Conservation (phyloP, 139 green algal species). For the Diplosphaera chodatii region DNA sequence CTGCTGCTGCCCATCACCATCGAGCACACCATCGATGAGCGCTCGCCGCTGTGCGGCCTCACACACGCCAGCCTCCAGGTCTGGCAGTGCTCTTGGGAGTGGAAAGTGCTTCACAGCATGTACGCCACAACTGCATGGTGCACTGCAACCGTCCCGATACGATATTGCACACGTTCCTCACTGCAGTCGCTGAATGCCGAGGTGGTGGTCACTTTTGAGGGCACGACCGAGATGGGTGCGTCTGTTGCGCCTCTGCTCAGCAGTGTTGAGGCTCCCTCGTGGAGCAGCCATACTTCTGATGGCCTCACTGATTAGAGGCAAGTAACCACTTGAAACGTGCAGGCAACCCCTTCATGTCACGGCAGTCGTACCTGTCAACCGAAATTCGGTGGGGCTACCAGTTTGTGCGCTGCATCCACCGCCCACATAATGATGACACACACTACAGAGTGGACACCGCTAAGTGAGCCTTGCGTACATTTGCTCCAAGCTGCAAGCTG, state of each 20-base stretch:
- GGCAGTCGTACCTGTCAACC: slow-evolving; percentile 59
- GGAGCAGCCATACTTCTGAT: too few relatives aligned
- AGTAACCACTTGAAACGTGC: too few relatives aligned
- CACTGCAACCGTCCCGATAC: too few relatives aligned
- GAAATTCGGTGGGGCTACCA: slow-evolving; percentile 73
- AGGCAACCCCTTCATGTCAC: slow-evolving; percentile 65
- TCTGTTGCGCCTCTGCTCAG: too few relatives aligned
- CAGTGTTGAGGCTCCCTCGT: too few relatives aligned
- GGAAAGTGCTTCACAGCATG: too few relatives aligned
- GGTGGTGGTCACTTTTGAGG: slow-evolving; percentile 73
- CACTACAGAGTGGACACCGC: slow-evolving; percentile 16
- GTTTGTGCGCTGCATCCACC: slow-evolving; percentile 48
- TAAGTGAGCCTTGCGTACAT: slow-evolving; percentile 3
- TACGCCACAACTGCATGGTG: too few relatives aligned
- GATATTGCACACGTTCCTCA: too few relatives aligned
- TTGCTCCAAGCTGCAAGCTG: too few relatives aligned
- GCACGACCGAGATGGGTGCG: slow-evolving; percentile 37
- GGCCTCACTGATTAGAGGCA: too few relatives aligned
- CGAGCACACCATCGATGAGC: slow-evolving; percentile 73
- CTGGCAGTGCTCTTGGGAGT: too few relatives aligned
- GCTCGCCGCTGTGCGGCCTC: slow-evolving; percentile 59
- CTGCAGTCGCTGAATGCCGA: slow-evolving; percentile 32
- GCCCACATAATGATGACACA: slow-evolving; percentile 15
- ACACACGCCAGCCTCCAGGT: slow-evolving; percentile 51
- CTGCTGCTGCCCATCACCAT: slow-evolving; percentile 67